Percentiles rank a stretch among this genome's conserved stretches.
phyloP scores from a whole-genome alignment of 176 grass and related monocot species.

The Paspalum notatum region DNA sequence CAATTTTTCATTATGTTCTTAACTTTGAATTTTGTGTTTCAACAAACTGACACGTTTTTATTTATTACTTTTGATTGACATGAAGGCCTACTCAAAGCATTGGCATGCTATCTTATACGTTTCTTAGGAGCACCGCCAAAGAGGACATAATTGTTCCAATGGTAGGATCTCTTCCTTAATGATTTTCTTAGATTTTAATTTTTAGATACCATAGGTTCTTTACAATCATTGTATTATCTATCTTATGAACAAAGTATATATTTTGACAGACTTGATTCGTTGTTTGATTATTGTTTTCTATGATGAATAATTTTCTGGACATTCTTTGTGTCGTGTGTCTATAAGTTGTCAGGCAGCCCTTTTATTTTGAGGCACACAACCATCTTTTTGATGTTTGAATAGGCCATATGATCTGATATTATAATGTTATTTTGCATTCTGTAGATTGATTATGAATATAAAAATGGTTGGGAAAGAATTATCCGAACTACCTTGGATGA shows the following conservation, averaged over 20 bases:
- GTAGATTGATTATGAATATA: conserved; percentile 92
- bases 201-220: conserved; percentile 10
- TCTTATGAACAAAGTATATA: background rate
- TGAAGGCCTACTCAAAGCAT: conserved; percentile 88
- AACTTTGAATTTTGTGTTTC: conserved; percentile 25
- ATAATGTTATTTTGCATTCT: conserved; percentile 29
- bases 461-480: conserved; percentile 69
- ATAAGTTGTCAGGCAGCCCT: background rate
- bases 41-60: conserved; percentile 32
- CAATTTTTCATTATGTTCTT: background rate
- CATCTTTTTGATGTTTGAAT: background rate
- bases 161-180: conserved; percentile 52
- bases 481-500: conserved; percentile 53
- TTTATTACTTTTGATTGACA: conserved; percentile 30
- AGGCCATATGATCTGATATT: background rate
- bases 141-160: conserved; percentile 98
- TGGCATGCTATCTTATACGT: conserved; percentile 97
- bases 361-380: conserved; percentile 13
- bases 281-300: conserved; percentile 12
- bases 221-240: background rate
- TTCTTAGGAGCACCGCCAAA: conserved; percentile 79
- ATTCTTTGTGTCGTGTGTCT: conserved; percentile 3
- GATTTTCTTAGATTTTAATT: conserved; percentile 24
- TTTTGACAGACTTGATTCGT: background rate
- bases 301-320: conserved; percentile 21